These are phyloP conservation scores for Trichoderma semiorbis DNA, from an alignment of 2,329 filamentous ascomycete species.

Conservation along the genomic window DNA sequence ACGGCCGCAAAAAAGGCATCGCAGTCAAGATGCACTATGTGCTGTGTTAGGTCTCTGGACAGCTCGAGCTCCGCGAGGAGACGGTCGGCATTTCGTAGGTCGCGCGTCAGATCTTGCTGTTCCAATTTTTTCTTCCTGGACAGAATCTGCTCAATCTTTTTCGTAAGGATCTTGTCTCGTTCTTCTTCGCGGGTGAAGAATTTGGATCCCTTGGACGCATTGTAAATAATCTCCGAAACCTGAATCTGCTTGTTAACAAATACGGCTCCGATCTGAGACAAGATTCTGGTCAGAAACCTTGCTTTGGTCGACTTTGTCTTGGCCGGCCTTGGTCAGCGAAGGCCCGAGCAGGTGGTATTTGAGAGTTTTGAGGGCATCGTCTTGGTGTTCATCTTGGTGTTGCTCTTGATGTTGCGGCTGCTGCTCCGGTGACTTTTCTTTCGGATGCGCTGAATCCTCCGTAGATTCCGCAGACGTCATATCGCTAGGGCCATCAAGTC, in stretches of 20 bases:
- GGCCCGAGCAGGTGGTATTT: constrained; percentile 90
- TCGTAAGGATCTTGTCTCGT: constrained; percentile 76
- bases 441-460: background rate
- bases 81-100: constrained; percentile 74
- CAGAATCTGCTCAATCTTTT: constrained; percentile 79
- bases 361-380: constrained; percentile 53
- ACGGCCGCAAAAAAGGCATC: constrained; percentile 98
- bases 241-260: constrained; percentile 29
- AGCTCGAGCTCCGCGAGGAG: constrained; percentile 76
- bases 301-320: constrained; percentile 87
- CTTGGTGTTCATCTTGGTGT: constrained; percentile 37
- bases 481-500: constrained; percentile 2
- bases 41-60: constrained; percentile 75
- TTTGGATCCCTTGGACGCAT: constrained; percentile 93
- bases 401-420: constrained; percentile 29
- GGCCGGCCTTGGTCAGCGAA: constrained; percentile 88
- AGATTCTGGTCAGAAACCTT: constrained; percentile 52
- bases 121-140: constrained; percentile 73
- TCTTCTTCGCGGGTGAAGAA: constrained; percentile 90
- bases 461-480: constrained; percentile 18
- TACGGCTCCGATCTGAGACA: background rate
- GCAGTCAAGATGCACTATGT: constrained; percentile 89
- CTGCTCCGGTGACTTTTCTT: constrained; percentile 30
- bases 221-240: constrained; percentile 96
- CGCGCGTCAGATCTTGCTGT: constrained; percentile 67